Evolutionary conservation across 768 basidiomycete genomes (phyloP).

Genomic region (Lanmaoa rubissima): DNA sequence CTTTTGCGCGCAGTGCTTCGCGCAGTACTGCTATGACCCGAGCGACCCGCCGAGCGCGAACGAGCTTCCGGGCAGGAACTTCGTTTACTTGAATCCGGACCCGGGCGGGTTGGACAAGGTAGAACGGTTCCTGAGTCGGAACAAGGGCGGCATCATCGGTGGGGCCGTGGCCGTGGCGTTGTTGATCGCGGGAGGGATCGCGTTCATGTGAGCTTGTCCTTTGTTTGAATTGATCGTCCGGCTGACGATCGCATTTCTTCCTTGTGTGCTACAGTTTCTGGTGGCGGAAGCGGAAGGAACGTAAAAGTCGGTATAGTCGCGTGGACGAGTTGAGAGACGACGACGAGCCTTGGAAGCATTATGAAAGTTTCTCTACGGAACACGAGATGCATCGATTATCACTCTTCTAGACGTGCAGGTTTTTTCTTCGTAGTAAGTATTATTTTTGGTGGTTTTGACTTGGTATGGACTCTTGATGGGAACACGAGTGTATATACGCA

Average conservation of each 20-base stretch:
- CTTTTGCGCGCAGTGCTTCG: conserved; percentile 59
- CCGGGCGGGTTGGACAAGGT: conserved; percentile 46
- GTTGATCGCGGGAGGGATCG: conserved; percentile 38
- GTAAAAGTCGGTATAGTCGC: conserved; percentile 19
- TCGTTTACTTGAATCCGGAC: conserved; percentile 53
- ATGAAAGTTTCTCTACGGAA: conserved; percentile 17
- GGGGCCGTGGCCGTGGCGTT: conserved; percentile 42
- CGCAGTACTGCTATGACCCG: conserved; percentile 55
- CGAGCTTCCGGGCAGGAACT: conserved; percentile 38
- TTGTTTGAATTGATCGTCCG: background rate
- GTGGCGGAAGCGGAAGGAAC: conserved; percentile 28
- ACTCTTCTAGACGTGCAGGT: background rate
- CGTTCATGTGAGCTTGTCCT: conserved; percentile 33
- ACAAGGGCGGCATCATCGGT: conserved; percentile 50
- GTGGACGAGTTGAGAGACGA: conserved; percentile 28
- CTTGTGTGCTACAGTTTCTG: conserved; percentile 21
- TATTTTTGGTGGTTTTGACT: background rate
- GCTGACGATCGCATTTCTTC: background rate
- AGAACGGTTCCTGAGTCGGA: conserved; percentile 39
- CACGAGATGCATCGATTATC: conserved; percentile 17
- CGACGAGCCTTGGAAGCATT: conserved; percentile 32
- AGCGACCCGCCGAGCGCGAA: conserved; percentile 58
- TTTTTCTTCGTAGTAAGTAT: background rate
- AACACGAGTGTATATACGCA: background rate
- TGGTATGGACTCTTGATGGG: background rate